Percentiles rank a stretch among this genome's conserved stretches.
Conservation (phyloP, 73 alveolate species). For the Tetrahymena borealis region DNA sequence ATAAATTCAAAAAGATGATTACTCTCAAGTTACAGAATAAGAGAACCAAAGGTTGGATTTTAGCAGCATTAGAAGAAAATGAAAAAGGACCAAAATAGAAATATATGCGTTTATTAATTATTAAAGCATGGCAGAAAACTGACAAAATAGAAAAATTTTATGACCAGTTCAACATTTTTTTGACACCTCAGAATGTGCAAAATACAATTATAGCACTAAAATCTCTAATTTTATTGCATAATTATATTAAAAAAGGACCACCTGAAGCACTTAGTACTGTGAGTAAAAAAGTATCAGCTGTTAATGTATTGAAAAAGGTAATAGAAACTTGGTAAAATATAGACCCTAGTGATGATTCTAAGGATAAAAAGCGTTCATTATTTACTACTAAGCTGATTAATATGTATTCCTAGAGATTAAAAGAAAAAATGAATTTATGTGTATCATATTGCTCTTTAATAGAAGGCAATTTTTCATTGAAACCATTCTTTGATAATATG, state of each 20-base stretch:
- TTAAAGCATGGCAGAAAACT: constrained; percentile 37
- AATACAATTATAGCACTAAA: constrained; percentile 17
- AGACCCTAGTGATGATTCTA: not conserved
- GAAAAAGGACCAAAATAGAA: constrained; percentile 28
- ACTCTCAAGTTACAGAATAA: not conserved
- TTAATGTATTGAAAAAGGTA: not conserved
- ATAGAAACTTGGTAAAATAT: not conserved
- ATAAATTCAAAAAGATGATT: not conserved
- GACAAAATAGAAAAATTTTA: constrained; percentile 21
- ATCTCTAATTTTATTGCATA: constrained; percentile 20
- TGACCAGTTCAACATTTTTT: not conserved
- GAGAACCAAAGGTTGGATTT: constrained; percentile 22
- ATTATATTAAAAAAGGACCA: constrained; percentile 32
- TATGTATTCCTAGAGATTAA: not conserved
- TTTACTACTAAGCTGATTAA: constrained; percentile 1
- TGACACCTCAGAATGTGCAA: not conserved
- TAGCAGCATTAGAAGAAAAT: constrained; percentile 12
- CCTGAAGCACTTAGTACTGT: not conserved
- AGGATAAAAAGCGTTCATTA: constrained; percentile 14
- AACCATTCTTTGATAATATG: constrained; percentile 27
- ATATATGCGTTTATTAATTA: not conserved
- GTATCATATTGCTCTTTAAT: not conserved
- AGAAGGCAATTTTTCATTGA: constrained; percentile 29
- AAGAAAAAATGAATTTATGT: constrained; percentile 17
- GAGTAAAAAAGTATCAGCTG: not conserved